Evolutionary conservation across 208 protist species (phyloP).

Genomic region (Entamoeba moshkovskii): DNA sequence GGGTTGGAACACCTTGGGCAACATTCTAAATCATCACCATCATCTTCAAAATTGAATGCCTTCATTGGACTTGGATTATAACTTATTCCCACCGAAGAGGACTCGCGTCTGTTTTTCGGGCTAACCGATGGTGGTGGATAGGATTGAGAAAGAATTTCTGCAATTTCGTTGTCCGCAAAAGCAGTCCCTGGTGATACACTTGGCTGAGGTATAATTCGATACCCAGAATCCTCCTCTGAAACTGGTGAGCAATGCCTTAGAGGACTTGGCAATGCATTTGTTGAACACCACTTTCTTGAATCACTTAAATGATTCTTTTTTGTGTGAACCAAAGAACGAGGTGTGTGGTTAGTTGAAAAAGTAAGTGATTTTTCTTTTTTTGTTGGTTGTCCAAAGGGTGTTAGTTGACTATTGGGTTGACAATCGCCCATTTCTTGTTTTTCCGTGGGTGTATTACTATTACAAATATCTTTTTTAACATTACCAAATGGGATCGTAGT

Average conservation of each 20-base stretch:
- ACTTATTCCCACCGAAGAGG: neutral
- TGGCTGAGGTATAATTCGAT: neutral
- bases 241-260: neutral
- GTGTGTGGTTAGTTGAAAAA: neutral
- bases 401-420: neutral
- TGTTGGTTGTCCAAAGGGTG: neutral
- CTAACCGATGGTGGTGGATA: neutral
- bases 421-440: neutral
- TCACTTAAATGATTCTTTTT: neutral
- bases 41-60: neutral
- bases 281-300: neutral
- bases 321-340: neutral
- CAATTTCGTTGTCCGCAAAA: neutral
- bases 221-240: neutral
- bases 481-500: neutral
- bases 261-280: neutral
- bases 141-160: neutral
- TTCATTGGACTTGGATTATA: neutral
- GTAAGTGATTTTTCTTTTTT: neutral
- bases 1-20: neutral
- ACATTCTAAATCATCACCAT: neutral
- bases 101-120: neutral
- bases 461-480: neutral
- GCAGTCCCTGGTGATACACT: neutral
- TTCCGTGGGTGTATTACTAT: neutral